phyloP scores from a whole-genome alignment of 495 filamentous ascomycete genomes.

The Aspergillus mulundensis region DNA sequence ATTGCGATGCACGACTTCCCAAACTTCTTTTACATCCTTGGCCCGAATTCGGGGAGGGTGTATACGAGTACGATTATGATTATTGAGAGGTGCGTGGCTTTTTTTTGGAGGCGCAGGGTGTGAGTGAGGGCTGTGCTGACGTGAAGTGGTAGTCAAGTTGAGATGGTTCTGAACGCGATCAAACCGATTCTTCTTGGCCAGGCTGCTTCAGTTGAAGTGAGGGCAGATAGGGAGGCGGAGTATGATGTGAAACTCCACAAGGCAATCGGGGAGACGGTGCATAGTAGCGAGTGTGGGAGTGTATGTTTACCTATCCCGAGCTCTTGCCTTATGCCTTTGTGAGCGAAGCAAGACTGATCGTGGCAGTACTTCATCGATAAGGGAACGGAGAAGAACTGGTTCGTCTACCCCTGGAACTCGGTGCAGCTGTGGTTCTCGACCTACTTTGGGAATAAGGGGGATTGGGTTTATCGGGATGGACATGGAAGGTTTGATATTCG shows the following conservation, averaged over 20 bases:
- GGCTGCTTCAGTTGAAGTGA: constrained; percentile 15
- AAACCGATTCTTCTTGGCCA: constrained; percentile 5
- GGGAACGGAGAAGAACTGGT: constrained; percentile 14
- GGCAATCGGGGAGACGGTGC: constrained; percentile 13
- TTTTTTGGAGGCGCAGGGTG: no score
- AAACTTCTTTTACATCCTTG: constrained; percentile 7
- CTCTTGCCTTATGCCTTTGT: no score
- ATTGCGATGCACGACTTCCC: constrained; percentile 20
- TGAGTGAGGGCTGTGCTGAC: no score
- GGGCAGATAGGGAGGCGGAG: constrained; percentile 5
- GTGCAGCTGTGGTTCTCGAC: constrained; percentile 16
- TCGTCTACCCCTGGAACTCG: constrained; percentile 21
- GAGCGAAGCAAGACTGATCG: background rate
- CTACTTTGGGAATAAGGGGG: background rate
- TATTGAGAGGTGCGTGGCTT: constrained; percentile 28
- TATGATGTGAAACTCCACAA: constrained; percentile 8
- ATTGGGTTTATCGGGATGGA: background rate
- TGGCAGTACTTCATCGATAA: constrained; percentile 10
- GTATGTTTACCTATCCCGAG: constrained; percentile 1
- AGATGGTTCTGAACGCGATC: constrained; percentile 13
- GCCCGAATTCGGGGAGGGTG: constrained; percentile 17
- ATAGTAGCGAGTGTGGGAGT: constrained; percentile 8
- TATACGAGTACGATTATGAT: constrained; percentile 5
- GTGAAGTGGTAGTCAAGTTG: constrained; percentile 10
- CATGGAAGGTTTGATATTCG: no score